A percentile compares a stretch with the other conserved stretches of the same genome.
These are phyloP conservation scores for Cynara cardunculus DNA, from an alignment of 129 eudicot species.

Conservation along the genomic window DNA sequence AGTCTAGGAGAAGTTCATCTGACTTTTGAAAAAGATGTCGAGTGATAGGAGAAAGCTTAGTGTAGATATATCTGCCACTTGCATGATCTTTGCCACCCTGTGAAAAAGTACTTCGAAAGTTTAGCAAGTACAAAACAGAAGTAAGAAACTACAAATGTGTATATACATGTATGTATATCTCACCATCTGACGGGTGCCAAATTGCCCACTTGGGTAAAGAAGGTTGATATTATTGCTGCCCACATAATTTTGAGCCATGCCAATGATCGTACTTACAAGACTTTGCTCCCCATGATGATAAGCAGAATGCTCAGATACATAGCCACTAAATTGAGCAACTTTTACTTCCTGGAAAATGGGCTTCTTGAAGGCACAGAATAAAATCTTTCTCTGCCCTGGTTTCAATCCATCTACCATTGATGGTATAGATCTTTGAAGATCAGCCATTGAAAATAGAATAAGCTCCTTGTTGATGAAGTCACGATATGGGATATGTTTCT, in stretches of 20 bases:
- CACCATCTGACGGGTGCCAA: slow-evolving; percentile 86
- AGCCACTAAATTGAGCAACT: slow-evolving; percentile 88
- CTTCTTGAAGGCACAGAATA: slow-evolving; percentile 80
- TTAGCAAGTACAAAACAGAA: not conserved
- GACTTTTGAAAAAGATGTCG: slow-evolving; percentile 70
- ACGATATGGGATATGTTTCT: slow-evolving; percentile 62
- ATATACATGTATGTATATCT: slow-evolving; percentile 1
- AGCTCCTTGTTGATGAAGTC: slow-evolving; percentile 96
- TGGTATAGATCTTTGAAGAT: slow-evolving; percentile 89
- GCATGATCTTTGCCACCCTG: slow-evolving; percentile 99
- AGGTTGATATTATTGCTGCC: slow-evolving; percentile 89
- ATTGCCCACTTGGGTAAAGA: slow-evolving; percentile 73
- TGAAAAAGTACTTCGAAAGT: not conserved
- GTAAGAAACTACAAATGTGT: not conserved
- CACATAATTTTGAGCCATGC: slow-evolving; percentile 89
- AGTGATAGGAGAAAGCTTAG: slow-evolving; percentile 59
- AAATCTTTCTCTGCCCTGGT: slow-evolving; percentile 95
- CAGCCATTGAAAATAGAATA: slow-evolving; percentile 80
- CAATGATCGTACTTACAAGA: slow-evolving; percentile 75
- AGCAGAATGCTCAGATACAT: slow-evolving; percentile 87
- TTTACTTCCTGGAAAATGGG: slow-evolving; percentile 65
- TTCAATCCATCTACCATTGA: slow-evolving; percentile 90
- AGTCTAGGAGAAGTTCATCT: slow-evolving; percentile 73
- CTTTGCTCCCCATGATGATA: slow-evolving; percentile 96
- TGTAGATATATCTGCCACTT: slow-evolving; percentile 79